Evolutionary conservation across 2,329 filamentous ascomycete species (phyloP).

Genomic region (Corinectria fuckeliana): DNA sequence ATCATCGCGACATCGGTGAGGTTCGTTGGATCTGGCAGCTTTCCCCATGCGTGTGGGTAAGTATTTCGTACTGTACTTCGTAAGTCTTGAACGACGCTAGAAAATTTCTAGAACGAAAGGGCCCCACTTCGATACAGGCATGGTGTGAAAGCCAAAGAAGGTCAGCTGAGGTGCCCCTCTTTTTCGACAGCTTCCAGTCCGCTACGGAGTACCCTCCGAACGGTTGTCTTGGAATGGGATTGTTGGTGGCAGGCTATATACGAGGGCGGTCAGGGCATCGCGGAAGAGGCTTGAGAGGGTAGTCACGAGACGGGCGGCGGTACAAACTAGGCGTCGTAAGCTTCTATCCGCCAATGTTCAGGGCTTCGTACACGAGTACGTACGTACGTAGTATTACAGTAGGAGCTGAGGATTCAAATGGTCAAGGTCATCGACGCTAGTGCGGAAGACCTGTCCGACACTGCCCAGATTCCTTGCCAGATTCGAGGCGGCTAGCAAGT

Average conservation of each 20-base stretch:
- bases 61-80: background rate
- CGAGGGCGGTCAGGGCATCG: background rate
- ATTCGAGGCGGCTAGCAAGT: slow-evolving; percentile 14
- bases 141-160: slow-evolving; percentile 18
- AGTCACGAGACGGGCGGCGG: background rate
- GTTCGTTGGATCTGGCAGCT: slow-evolving; percentile 28
- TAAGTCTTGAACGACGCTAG: slow-evolving; percentile 31
- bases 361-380: too few species aligned
- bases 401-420: background rate
- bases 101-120: slow-evolving; percentile 36
- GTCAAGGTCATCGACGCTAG: background rate
- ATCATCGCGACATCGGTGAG: slow-evolving; percentile 27
- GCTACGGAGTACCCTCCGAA: slow-evolving; percentile 4
- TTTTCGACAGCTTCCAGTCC: slow-evolving; percentile 19
- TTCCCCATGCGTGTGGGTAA: slow-evolving; percentile 10
- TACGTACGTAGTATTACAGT: background rate
- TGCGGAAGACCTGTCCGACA: slow-evolving; percentile 2
- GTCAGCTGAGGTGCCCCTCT: slow-evolving; percentile 35
- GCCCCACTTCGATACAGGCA: background rate
- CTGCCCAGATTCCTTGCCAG: slow-evolving; percentile 14
- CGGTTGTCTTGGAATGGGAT: background rate
- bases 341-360: too few species aligned
- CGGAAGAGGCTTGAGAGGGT: background rate
- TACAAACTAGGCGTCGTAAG: background rate
- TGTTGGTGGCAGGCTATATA: background rate